These are phyloP conservation scores for Arthrocladium fulminans DNA, from an alignment of 2,329 filamentous ascomycete genomes.

Conservation along the genomic window DNA sequence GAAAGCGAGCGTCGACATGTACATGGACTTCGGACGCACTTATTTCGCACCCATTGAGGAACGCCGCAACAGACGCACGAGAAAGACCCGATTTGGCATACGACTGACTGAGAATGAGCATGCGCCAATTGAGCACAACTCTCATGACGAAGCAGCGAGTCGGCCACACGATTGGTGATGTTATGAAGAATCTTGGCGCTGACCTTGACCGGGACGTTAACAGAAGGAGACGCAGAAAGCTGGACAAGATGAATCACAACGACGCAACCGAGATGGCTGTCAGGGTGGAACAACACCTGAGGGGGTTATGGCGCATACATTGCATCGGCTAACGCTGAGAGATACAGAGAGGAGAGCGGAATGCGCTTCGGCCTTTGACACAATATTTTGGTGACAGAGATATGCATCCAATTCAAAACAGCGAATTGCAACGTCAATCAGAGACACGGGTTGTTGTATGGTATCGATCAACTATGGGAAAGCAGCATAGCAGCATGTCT, in stretches of 20 bases:
- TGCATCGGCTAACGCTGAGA: background rate
- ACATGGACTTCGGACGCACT: background rate
- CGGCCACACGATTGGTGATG: background rate
- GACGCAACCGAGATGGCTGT: background rate
- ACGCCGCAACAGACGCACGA: background rate
- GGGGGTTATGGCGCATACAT: background rate
- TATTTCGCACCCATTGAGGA: background rate
- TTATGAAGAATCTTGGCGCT: background rate
- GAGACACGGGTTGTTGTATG: no score
- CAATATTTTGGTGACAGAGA: no score
- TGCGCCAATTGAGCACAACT: background rate
- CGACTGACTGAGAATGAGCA: background rate
- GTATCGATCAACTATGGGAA: no score
- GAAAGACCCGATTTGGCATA: background rate
- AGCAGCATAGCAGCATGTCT: no score
- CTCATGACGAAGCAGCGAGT: background rate
- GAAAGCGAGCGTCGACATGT: background rate
- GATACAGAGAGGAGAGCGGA: no score
- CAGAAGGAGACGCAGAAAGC: background rate
- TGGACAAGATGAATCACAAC: background rate
- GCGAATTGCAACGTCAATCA: no score
- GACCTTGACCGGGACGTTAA: background rate
- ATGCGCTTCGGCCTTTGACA: no score
- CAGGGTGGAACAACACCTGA: background rate
- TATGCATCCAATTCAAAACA: no score